Conservation (phyloP, 2,329 filamentous ascomycete species). For the Phialophora verrucosa region DNA sequence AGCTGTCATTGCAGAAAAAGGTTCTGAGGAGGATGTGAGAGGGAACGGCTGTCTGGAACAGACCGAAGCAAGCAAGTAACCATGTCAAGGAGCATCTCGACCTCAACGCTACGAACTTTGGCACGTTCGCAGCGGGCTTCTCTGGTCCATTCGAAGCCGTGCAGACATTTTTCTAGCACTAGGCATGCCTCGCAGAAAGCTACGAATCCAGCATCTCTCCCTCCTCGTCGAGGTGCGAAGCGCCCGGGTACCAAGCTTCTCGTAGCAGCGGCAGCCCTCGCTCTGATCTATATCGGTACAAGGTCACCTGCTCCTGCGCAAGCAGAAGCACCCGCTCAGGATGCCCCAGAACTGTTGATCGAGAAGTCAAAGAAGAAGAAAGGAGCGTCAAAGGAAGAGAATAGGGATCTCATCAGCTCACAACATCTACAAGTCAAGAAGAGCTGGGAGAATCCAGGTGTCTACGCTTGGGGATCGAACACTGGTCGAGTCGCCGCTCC, state of each 20-base stretch:
- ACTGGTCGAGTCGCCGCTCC: conserved; percentile 82
- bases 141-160: conserved; percentile 6
- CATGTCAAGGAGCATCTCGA: conserved; percentile 25
- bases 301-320: conserved; percentile 47
- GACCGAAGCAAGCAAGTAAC: conserved; percentile 1
- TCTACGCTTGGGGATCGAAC: conserved; percentile 95
- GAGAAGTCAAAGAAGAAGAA: conserved; percentile 68
- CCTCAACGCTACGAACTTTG: conserved; percentile 16
- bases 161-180: conserved; percentile 11
- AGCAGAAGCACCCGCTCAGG: conserved; percentile 54
- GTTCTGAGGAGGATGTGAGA: neutral
- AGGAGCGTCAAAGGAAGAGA: conserved; percentile 68
- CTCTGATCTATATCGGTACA: conserved; percentile 46
- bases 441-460: conserved; percentile 80
- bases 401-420: conserved; percentile 76
- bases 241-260: conserved; percentile 43
- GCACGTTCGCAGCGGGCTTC: conserved; percentile 14
- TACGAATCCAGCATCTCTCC: conserved; percentile 5
- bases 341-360: conserved; percentile 65
- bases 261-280: conserved; percentile 49
- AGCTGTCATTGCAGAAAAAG: neutral
- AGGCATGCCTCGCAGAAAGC: conserved; percentile 21
- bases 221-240: neutral
- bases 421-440: conserved; percentile 87
- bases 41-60: conserved; percentile 16